Evolutionary conservation across 208 protist genomes (phyloP), one percentile per base, ranked within the genome.

Genomic region (Acanthamoeba culbertsoni): DNA sequence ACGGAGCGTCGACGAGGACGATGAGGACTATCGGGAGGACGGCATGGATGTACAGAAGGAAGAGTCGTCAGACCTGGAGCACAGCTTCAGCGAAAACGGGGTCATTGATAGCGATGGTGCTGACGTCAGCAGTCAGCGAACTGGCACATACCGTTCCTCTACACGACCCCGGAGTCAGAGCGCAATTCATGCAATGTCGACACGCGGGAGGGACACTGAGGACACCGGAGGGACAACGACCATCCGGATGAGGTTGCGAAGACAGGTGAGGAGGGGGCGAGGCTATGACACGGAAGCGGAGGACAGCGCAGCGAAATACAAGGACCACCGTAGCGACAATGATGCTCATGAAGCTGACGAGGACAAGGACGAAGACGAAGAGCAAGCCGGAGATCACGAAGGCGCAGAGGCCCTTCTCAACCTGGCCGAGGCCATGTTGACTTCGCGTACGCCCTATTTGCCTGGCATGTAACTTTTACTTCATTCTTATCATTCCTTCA

Each of bases 401-500:
- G 79, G 79, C 28, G 79, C 79, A 65, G 79, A 89, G 51, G 79
- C 79, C 26, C 79, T 89, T 33, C 46, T 89, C 79, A 65, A 65
- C 26, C 33, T 89, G 35, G 79, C 65, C 31, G 65, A 77, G 65
- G 35, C 55, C 35, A 59, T 89, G 46, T 48, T 89, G 26, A 48
- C 53, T 18, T 68, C 79, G 14, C 5, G 79, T 89, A 63, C 31
- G 48, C 46, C 0, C 16, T 12, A 5, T 26, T 18, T 6, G 12
- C 31, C 62, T 68, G 10, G 10, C 26, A 23, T 55, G 8, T 8
- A 55, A 55, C 8, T 18, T 55, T n/a, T n/a, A n/a, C n/a, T n/a
- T n/a, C n/a, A n/a, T n/a, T n/a, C n/a, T n/a, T n/a, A n/a, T n/a
- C n/a, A n/a, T n/a, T n/a, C n/a, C n/a, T n/a, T n/a, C n/a, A n/a